phyloP scores from a whole-genome alignment of 2,329 filamentous ascomycete species.

The Cladosporium sp. region DNA sequence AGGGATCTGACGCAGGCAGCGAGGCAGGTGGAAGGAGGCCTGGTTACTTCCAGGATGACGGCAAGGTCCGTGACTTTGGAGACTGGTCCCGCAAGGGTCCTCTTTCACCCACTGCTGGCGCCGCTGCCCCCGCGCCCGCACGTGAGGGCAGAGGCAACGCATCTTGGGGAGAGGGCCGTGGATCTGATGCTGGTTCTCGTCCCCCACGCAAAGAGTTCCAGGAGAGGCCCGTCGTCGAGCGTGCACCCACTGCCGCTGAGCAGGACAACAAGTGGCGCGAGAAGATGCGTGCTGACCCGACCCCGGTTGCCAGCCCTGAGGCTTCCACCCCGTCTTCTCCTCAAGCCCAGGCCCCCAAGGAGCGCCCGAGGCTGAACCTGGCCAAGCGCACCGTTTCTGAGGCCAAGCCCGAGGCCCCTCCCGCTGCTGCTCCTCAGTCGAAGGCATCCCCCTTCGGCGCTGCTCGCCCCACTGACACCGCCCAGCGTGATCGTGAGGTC shows the following conservation, averaged over 20 bases:
- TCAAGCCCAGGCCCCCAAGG: conserved; percentile 54
- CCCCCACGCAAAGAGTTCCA: conserved; percentile 73
- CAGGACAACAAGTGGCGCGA: conserved; percentile 89
- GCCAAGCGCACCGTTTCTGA: conserved; percentile 88
- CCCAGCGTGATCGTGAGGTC: conserved; percentile 79
- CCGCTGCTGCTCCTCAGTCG: conserved; percentile 49
- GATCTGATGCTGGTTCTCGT: conserved; percentile 68
- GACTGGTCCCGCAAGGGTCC: conserved; percentile 97
- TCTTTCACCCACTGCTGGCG: conserved; percentile 62
- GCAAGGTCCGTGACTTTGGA: conserved; percentile 71
- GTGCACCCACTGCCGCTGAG: conserved; percentile 80
- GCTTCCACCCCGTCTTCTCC: conserved; percentile 72
- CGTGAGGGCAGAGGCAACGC: conserved; percentile 64
- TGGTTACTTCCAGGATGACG: conserved; percentile 63
- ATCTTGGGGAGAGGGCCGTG: conserved; percentile 63
- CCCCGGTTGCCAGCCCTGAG: conserved; percentile 64
- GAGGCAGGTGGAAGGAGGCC: conserved; percentile 57
- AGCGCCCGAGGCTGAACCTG: conserved; percentile 79
- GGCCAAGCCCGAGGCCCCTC: conserved; percentile 46
- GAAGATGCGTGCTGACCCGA: conserved; percentile 81
- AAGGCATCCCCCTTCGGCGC: conserved; percentile 94
- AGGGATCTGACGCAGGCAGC: conserved; percentile 47
- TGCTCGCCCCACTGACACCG: conserved; percentile 89
- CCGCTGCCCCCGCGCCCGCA: conserved; percentile 33
- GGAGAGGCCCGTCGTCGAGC: conserved; percentile 58